Conservation (phyloP, 2,329 filamentous ascomycete genomes). For the Botrytis deweyae region DNA sequence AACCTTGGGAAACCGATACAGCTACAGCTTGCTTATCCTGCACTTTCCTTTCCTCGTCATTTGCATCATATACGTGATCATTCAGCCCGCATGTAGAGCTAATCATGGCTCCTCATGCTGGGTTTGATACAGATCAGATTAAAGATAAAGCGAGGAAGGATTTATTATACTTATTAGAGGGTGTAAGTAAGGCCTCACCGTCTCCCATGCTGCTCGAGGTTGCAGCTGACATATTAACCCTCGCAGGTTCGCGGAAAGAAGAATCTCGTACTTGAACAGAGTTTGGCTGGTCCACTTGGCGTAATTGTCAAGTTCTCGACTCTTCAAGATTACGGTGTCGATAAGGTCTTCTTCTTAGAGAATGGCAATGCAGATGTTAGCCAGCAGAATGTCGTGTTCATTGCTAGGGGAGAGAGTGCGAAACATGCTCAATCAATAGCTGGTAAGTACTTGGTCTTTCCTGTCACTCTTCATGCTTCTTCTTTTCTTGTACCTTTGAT, state of each 20-base stretch:
- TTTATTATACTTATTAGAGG: conserved; percentile 86
- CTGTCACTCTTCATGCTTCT: not conserved
- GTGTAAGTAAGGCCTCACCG: conserved; percentile 64
- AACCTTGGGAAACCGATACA: conserved; percentile 20
- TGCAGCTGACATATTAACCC: conserved; percentile 38
- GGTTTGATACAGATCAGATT: conserved; percentile 74
- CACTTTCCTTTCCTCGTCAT: conserved; percentile 12
- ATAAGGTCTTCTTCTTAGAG: conserved; percentile 95
- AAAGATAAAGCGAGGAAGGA: conserved; percentile 83
- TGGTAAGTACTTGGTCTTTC: conserved; percentile 55
- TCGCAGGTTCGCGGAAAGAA: conserved; percentile 94
- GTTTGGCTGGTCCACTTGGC: conserved; percentile 84
- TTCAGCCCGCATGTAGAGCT: conserved; percentile 50
- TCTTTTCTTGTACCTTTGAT: conserved; percentile 23
- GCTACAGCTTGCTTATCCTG: conserved; percentile 3
- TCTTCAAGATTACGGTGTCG: conserved; percentile 94
- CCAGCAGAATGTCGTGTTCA: conserved; percentile 92
- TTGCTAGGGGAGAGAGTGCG: conserved; percentile 86
- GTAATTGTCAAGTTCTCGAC: conserved; percentile 93
- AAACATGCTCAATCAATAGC: conserved; percentile 82
- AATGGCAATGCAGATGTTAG: conserved; percentile 93
- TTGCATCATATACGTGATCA: conserved; percentile 14
- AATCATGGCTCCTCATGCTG: conserved; percentile 67
- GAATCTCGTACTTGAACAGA: conserved; percentile 91
- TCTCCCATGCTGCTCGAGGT: conserved; percentile 25